Evolutionary conservation across 495 filamentous ascomycete genomes (phyloP).

Genomic region (Astrothelium subdiscretum): DNA sequence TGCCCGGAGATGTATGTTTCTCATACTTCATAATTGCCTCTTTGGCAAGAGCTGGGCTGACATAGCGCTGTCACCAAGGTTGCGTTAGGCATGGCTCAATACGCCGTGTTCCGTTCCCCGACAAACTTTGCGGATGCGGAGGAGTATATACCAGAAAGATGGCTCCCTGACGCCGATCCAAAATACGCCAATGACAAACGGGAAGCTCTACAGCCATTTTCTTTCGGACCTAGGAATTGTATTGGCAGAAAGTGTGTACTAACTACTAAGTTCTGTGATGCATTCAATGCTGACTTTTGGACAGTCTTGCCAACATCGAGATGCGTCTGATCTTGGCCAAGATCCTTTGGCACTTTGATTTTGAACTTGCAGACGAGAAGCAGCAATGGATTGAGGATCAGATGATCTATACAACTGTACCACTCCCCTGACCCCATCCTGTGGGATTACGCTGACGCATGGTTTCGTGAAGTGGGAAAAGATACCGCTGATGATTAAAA

Average conservation of each 20-base stretch:
- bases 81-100: conserved; percentile 31
- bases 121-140: conserved; percentile 32
- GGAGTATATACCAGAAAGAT: conserved; percentile 37
- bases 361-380: conserved; percentile 28
- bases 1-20: conserved; percentile 12
- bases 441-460: neutral
- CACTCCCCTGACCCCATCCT: neutral
- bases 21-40: no score
- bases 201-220: conserved; percentile 15
- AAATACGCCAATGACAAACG: conserved; percentile 18
- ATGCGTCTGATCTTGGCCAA: conserved; percentile 41
- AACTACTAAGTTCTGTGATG: neutral
- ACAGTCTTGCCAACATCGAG: conserved; percentile 39
- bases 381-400: conserved; percentile 31
- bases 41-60: neutral
- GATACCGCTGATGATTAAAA: conserved; percentile 13
- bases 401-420: conserved; percentile 19
- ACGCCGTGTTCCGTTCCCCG: conserved; percentile 28
- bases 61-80: conserved; percentile 5
- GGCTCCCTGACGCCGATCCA: conserved; percentile 21
- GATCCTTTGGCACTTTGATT: conserved; percentile 43
- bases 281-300: neutral
- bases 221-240: conserved; percentile 20
- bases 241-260: conserved; percentile 21
- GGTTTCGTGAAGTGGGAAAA: conserved; percentile 15